Conservation (phyloP, 176 grass and related monocot species). For the Luzula sylvatica region DNA sequence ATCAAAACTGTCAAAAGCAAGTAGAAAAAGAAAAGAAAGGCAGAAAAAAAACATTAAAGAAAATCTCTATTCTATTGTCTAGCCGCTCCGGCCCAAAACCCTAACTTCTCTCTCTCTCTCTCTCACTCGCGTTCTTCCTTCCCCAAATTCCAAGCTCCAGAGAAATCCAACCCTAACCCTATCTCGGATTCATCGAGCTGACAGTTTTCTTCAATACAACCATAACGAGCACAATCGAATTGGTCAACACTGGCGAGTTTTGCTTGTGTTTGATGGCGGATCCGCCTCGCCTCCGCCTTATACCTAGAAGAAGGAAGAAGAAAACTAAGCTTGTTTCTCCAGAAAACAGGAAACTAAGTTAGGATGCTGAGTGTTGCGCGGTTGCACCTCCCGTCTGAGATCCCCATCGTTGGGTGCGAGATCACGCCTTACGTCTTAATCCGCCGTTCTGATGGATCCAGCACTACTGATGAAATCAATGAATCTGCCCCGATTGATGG, state of each 20-base stretch:
- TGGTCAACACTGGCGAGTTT: conserved; percentile 53
- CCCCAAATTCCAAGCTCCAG: conserved; percentile 16
- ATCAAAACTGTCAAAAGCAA: background rate
- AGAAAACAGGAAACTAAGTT: conserved; percentile 24
- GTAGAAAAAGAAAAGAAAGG: background rate
- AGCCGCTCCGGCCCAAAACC: conserved; percentile 46
- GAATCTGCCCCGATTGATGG: conserved; percentile 43
- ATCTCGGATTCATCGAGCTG: background rate
- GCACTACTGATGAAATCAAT: conserved; percentile 51
- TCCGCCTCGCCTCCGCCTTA: conserved; percentile 45
- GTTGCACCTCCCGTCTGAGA: conserved; percentile 96
- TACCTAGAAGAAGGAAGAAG: conserved; percentile 33
- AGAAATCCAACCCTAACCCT: conserved; percentile 26
- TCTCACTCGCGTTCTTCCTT: background rate
- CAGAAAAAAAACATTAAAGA: background rate
- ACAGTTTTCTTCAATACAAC: conserved; percentile 4
- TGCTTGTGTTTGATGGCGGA: conserved; percentile 55
- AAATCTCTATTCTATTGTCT: conserved; percentile 14
- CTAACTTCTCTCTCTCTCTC: conserved; percentile 17
- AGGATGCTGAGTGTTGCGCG: conserved; percentile 88
- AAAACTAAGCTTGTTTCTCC: conserved; percentile 23
- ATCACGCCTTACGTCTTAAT: conserved; percentile 95
- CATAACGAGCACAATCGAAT: conserved; percentile 21
- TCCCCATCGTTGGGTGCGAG: conserved; percentile 98
- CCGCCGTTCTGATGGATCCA: conserved; percentile 36